Evolutionary conservation across 225 moss, liverwort and hornwort genomes (phyloP).

Genomic region (Anthoceros angustus): DNA sequence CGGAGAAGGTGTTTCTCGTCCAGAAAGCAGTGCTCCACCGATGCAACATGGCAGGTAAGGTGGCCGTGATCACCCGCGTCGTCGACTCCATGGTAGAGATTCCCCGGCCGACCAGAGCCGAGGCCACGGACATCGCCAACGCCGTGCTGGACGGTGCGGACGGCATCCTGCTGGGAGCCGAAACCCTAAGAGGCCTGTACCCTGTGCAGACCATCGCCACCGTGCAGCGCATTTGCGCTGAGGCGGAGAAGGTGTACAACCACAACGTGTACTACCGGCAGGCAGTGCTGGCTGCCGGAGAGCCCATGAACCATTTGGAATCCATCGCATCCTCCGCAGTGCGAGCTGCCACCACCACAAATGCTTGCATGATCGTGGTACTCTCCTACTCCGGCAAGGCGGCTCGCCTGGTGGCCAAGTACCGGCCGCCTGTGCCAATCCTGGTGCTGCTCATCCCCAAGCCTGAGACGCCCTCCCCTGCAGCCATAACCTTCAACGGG

Average conservation of each 20-base stretch:
- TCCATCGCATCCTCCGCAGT: constrained; percentile 88
- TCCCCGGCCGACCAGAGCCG: constrained; percentile 83
- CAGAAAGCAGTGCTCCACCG: constrained; percentile 79
- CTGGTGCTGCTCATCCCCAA: constrained; percentile 5
- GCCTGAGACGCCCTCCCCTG: background rate
- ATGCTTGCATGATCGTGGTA: background rate
- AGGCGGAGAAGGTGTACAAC: constrained; percentile 96
- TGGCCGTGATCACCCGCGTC: constrained; percentile 75
- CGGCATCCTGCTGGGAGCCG: constrained; percentile 75
- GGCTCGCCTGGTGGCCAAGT: background rate
- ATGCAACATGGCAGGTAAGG: constrained; percentile 80
- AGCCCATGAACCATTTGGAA: constrained; percentile 87
- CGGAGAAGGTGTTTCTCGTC: constrained; percentile 83
- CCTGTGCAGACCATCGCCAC: constrained; percentile 73
- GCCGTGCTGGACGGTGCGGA: constrained; percentile 87
- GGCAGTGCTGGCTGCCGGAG: constrained; percentile 51
- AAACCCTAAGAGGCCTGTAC: constrained; percentile 66
- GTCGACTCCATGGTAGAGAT: constrained; percentile 92
- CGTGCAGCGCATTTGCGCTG: constrained; percentile 66
- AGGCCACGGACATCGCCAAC: constrained; percentile 86
- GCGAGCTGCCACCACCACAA: constrained; percentile 12
- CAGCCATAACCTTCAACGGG: background rate
- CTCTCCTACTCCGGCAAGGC: constrained; percentile 2
- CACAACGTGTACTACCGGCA: constrained; percentile 75
- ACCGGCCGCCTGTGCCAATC: background rate